phyloP scores from a whole-genome alignment of 2,329 filamentous ascomycete species.

The Fusarium decemcellulare region DNA sequence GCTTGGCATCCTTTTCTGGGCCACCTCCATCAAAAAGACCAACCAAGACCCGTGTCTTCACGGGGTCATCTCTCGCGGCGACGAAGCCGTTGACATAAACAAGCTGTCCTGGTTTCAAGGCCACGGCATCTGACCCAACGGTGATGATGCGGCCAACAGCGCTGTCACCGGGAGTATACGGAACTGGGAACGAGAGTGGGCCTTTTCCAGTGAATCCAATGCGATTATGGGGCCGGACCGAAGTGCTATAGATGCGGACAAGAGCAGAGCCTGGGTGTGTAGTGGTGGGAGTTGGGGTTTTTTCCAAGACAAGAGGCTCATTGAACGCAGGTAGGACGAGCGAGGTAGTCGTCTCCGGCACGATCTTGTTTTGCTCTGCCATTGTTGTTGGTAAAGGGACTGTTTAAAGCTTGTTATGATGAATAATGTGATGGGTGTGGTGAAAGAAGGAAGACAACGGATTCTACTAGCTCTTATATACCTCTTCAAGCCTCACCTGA shows the following conservation, averaged over 20 bases:
- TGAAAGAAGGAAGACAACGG: background rate
- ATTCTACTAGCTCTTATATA: background rate
- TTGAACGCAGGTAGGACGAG: constrained; percentile 34
- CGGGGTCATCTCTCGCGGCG: constrained; percentile 23
- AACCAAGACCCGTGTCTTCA: constrained; percentile 14
- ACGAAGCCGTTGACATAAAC: constrained; percentile 33
- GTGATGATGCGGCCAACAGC: constrained; percentile 27
- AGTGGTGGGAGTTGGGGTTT: background rate
- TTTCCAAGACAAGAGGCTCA: constrained; percentile 15
- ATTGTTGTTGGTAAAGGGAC: background rate
- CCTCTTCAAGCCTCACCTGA: too few species aligned
- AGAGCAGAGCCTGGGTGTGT: constrained; percentile 18
- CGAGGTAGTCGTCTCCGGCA: background rate
- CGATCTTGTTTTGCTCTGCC: background rate
- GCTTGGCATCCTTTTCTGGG: background rate
- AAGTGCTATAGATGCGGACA: constrained; percentile 29
- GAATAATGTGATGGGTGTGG: background rate
- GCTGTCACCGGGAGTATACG: constrained; percentile 13
- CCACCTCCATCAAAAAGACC: constrained; percentile 30
- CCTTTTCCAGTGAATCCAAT: constrained; percentile 28
- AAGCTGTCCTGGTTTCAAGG: constrained; percentile 25
- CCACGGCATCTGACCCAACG: constrained; percentile 18
- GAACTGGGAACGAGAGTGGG: constrained; percentile 9
- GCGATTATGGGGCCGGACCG: constrained; percentile 28
- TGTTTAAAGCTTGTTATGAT: background rate